A percentile compares a stretch with the other conserved stretches of the same genome.
Evolutionary conservation across 176 grass and related monocot genomes (phyloP).

Genomic region (Poa pratensis): DNA sequence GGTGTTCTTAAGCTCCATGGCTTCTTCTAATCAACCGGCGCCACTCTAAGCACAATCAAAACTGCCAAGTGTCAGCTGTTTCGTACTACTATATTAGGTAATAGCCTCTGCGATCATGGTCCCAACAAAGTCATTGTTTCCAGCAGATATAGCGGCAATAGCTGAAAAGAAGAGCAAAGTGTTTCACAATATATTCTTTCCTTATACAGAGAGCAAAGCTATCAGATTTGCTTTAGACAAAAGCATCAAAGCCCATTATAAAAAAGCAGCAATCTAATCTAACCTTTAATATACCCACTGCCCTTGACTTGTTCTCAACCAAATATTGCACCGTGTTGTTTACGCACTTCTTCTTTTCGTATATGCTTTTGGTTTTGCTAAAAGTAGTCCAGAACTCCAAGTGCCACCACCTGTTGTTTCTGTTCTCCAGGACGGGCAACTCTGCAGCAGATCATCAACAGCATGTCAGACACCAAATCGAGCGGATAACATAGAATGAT

Average conservation of each 20-base stretch:
- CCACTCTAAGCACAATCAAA: background rate
- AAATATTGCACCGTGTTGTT: too few species aligned
- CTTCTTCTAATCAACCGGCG: background rate
- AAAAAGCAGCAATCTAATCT: conserved; percentile 36
- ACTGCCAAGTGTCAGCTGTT: background rate
- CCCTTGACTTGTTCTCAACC: too few species aligned
- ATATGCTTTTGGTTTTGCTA: too few species aligned
- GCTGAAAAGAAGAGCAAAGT: conserved; percentile 47
- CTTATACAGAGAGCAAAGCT: background rate
- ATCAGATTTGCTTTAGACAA: background rate
- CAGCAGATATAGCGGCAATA: conserved; percentile 64
- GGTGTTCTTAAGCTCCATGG: conserved; percentile 3
- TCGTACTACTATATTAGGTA: conserved; percentile 42
- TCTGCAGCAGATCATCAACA: too few species aligned
- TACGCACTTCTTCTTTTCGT: too few species aligned
- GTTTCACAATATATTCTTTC: conserved; percentile 2
- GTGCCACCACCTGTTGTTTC: too few species aligned
- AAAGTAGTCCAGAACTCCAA: too few species aligned
- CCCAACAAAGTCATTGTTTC: conserved; percentile 71
- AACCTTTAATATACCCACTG: conserved; percentile 62
- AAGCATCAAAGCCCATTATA: background rate
- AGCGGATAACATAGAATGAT: too few species aligned
- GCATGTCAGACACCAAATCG: too few species aligned
- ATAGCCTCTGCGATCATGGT: conserved; percentile 72
- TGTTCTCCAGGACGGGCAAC: too few species aligned